Evolutionary conservation across 345 rosid species (phyloP), one percentile per base, ranked within the genome.

Genomic region (Orychophragmus violaceus): DNA sequence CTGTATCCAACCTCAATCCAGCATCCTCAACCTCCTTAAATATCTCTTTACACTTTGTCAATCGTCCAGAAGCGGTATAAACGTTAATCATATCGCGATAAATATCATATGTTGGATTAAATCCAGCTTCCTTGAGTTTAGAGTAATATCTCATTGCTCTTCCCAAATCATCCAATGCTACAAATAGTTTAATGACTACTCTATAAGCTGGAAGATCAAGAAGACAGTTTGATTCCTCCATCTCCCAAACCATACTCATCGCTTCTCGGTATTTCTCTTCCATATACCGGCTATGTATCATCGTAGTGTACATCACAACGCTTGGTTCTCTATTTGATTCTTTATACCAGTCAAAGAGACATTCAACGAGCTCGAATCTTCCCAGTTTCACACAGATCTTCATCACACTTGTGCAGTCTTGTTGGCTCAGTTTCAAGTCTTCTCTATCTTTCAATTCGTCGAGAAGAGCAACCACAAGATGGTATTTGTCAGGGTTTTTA

Each of bases 141-240:
- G 91, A 80, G 78, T 89, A 90, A 53, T 90, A 90, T 56, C 97
- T 80, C 46, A 49, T 81, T 29, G 96, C 85, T 76, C 96, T 84
- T 6, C 87, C 62, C 61, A 82, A 76, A 82, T 92, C 96, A 79
- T 87, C 74, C 65, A 87, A 57, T 24, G 90, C 92, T 62, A 82
- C 85, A 70, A 85, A 86, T 37, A 93, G 83, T 76, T 76, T 86
- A 36, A 93, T 88, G 6, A 78, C 84, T 11, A 88, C 96, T 35
- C 91, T 85, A 76, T 86, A 92, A 30, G 98, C 96, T 0, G 93
- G 83, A 70, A 92, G 89, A 85, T 92, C 95, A 33, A 89, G 79
- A 25, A 92, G 82, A 70, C 84, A 87, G 58, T 81, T 75, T 3
- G 85, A 75, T 46, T 65, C 82, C 78, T 92, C 98, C 96, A 92